Evolutionary conservation across 345 rosid genomes (phyloP), one percentile per base, ranked within the genome.

Genomic region (Sisymbrium irio): DNA sequence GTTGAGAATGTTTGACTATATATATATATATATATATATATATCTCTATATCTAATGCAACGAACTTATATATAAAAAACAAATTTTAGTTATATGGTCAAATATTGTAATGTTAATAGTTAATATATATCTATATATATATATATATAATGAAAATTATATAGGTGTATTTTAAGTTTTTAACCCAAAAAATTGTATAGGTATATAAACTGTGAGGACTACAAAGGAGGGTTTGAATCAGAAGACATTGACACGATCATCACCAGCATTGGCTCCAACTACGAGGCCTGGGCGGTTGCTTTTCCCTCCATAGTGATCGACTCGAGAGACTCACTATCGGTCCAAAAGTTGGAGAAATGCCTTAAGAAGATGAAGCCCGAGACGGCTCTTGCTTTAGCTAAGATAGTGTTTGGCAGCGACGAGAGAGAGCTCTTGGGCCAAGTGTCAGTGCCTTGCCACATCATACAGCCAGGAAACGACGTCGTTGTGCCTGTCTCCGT

Each of bases 351-450:
- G 3, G 62, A 57, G 2, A 83, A 71, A 8, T 65, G 78, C 56
- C 71, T 91, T 59, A 75, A 61, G 53, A 58, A 72, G 12, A 88
- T 87, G 97, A 83, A 71, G 3, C 88, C 78, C 9, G 87, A 87
- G 49, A 79, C 87, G 7, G 92, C 91, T 7, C 59, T 83, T n/a
- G 67, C 88, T 14, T 53, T 86, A 25, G 92, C 89, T 12, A 86
- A 86, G 72, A 79, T 80, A 2, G 93, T 90, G 35, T 88, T 90
- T 42, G 82, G 76, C 27, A 45, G 82, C 58, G 96, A 90, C 67
- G 69, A 88, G 36, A 85, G 96, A 72, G 83, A 73, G 2, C 27
- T 77, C 19, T 82, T 88, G 7, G 78, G 74, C 7, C 79, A 84
- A 54, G 89, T 90, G 27, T 17, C 61, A 36, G 81, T 78, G 7